Base-by-base conservation (phyloP, 495 filamentous ascomycete genomes). In the Amniculicola lignicola region DNA sequence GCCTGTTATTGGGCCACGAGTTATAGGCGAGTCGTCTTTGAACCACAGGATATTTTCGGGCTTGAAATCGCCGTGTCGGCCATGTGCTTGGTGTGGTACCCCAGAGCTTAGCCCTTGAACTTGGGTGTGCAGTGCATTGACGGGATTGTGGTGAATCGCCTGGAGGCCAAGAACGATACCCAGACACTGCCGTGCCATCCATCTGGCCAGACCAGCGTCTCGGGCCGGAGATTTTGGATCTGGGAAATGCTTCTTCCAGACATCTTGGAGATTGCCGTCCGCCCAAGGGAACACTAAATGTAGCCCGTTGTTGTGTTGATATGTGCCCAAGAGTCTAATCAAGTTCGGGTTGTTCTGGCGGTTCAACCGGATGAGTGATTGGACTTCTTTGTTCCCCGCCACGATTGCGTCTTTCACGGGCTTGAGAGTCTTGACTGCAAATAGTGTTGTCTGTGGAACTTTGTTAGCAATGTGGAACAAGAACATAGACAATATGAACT, bases 31-130 rank as follows among this genome's bases (percentile, higher is more conserved):
- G 27, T 15, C 3, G 10, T 54, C 24, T 24, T 14, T 10, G 27
- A 48, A 56, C 42, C 44, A 49, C 21, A 56, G 25, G 9, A 56
- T 48, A 23, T 56, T 56, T n/a, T 56, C 43, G 0, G 53, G 53
- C 18, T 56, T 56, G 12, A 48, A 15, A 28, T 56, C 53, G 2
- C 53, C 53, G 33, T 56, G 53, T 16, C 43, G 23, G 4, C 53
- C 53, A 10, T 36, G 28, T 19, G 39, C 16, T 12, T 36, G 42
- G 6, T 10, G 11, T 4, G 23, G 44, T 15, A 27, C 44, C 16
- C 35, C 44, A 6, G 11, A 27, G 14, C n/a, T 29, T 12, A 48
- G 4, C 4, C 23, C 44, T 21, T 21, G 14, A 3, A 14, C 44
- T 1, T 48, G n/a, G 9, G 11, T 1, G 9, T 5, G n/a, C 12